A percentile compares a stretch with the other conserved stretches of the same genome.
phyloP scores from a whole-genome alignment of 78 protist species.

The Chrysochromulina parva region DNA sequence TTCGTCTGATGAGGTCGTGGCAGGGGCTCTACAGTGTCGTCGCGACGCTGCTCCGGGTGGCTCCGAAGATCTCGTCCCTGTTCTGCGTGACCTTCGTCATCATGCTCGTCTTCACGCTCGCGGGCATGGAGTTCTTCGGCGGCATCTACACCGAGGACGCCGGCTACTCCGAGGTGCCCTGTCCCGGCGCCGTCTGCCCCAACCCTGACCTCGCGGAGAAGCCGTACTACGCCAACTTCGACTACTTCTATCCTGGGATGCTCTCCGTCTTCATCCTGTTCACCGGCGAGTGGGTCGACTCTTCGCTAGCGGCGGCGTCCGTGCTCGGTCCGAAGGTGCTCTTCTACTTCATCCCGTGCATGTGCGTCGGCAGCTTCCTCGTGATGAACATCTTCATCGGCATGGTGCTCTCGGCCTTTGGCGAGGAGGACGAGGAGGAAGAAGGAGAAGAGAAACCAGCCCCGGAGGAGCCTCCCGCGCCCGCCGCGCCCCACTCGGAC shows the following conservation, averaged over 20 bases:
- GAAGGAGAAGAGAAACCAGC: too few relatives aligned
- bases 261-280: slow-evolving; percentile 11
- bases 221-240: slow-evolving; percentile 21
- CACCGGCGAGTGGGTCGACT: slow-evolving; percentile 6
- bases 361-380: too few relatives aligned
- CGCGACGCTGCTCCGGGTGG: neutral
- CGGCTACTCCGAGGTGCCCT: neutral
- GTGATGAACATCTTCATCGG: too few relatives aligned
- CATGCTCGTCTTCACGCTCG: neutral
- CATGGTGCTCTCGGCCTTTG: too few relatives aligned
- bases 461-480: too few relatives aligned
- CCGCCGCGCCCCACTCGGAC: too few relatives aligned
- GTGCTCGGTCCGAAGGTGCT: too few relatives aligned
- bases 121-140: slow-evolving; percentile 54
- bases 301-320: too few relatives aligned
- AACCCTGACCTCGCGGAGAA: too few relatives aligned
- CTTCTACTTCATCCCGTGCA: too few relatives aligned
- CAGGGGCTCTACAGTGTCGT: neutral
- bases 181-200: neutral
- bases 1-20: slow-evolving; percentile 15
- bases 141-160: neutral
- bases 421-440: too few relatives aligned
- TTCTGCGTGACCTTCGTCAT: neutral
- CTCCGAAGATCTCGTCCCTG: neutral
- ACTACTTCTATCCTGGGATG: neutral